Conservation (phyloP, 2,329 filamentous ascomycete species). For the Alternaria incomplexa region DNA sequence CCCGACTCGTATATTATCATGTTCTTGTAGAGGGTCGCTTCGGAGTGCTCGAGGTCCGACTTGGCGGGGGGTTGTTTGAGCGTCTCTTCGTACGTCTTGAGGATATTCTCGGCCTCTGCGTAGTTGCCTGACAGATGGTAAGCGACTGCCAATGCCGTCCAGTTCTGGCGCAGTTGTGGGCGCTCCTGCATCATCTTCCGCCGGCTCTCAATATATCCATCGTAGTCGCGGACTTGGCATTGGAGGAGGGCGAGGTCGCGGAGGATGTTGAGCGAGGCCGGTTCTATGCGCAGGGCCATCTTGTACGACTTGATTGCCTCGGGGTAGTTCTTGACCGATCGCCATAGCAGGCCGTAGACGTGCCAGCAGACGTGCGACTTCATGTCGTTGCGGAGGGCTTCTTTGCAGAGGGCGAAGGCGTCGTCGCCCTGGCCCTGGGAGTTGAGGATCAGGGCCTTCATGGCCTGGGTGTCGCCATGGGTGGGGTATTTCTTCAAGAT, state of each 20-base stretch:
- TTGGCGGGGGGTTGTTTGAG: constrained; percentile 79
- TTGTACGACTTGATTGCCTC: constrained; percentile 99
- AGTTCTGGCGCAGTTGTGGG: constrained; percentile 85
- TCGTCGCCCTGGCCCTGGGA: constrained; percentile 90
- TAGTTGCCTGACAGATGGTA: constrained; percentile 90
- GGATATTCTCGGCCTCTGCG: constrained; percentile 83
- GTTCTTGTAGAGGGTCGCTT: constrained; percentile 95
- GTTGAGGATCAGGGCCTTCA: constrained; percentile 98
- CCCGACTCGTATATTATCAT: constrained; percentile 89
- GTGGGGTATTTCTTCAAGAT: constrained; percentile 93
- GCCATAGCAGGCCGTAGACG: constrained; percentile 93
- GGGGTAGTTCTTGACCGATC: constrained; percentile 95
- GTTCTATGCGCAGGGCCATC: constrained; percentile 89
- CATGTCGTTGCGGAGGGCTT: constrained; percentile 94
- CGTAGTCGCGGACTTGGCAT: constrained; percentile 94
- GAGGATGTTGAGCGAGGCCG: constrained; percentile 93
- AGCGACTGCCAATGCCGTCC: constrained; percentile 95
- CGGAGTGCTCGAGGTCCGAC: constrained; percentile 87
- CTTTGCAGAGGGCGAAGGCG: constrained; percentile 90
- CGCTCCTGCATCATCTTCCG: constrained; percentile 85
- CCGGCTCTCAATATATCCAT: constrained; percentile 89
- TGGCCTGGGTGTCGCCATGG: constrained; percentile 97
- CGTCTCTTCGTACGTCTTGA: constrained; percentile 92
- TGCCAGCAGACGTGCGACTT: constrained; percentile 99
- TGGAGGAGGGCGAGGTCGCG: constrained; percentile 92